Percentiles rank a stretch among this genome's conserved stretches.
phyloP scores from a whole-genome alignment of 2,329 filamentous ascomycete genomes.

The Colletotrichum sp. region DNA sequence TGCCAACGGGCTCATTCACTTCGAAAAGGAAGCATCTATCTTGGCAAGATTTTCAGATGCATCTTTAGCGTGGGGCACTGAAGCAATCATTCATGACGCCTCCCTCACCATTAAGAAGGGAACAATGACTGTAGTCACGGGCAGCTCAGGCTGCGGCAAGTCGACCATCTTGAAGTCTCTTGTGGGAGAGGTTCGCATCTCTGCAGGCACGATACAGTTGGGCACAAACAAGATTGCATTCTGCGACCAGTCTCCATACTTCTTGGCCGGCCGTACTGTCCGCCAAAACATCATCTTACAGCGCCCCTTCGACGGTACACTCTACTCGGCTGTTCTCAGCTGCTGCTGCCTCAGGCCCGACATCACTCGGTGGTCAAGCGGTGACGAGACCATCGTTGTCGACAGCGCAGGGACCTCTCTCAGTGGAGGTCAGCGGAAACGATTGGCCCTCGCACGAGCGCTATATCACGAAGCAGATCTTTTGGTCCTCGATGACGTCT shows the following conservation, averaged over 20 bases:
- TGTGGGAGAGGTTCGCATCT: background rate
- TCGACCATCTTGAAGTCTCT: background rate
- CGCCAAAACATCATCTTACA: background rate
- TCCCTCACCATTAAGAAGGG: background rate
- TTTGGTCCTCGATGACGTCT: background rate
- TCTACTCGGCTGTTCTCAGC: background rate
- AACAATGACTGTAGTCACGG: background rate
- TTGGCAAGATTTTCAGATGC: background rate
- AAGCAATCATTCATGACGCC: background rate
- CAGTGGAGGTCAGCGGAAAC: background rate
- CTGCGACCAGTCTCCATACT: background rate
- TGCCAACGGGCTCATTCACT: accelerated
- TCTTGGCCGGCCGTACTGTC: background rate
- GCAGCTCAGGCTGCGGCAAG: background rate
- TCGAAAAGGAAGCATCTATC: background rate
- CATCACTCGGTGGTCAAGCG: background rate
- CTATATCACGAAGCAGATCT: background rate
- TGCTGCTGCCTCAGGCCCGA: background rate
- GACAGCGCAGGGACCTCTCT: background rate
- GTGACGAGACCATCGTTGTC: background rate
- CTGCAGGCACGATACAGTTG: background rate
- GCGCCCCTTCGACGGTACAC: background rate
- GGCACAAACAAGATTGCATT: background rate
- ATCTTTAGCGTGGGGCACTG: background rate
- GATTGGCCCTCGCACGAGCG: background rate